Evolutionary conservation across 257 asterid species (phyloP), one percentile per base, ranked within the genome.

Genomic region (Rauvolfia tetraphylla): DNA sequence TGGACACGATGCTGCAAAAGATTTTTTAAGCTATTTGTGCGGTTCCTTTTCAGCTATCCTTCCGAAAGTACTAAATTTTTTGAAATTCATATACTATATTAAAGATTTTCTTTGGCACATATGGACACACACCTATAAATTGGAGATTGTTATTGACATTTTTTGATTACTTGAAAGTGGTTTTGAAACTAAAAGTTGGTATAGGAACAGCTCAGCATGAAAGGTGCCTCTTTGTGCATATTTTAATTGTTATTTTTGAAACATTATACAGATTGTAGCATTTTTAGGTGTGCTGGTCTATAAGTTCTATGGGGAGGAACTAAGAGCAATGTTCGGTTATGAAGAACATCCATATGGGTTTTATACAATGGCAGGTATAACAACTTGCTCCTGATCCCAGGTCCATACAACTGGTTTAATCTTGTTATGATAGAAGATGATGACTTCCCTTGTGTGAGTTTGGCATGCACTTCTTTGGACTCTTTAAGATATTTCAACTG

Each of bases 281-380:
- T 88, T 86, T 84, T 88, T 95, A 84, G 99, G 98, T 65, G 87
- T 93, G 84, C 92, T 95, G 87, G 96, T 91, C 81, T 95, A 95
- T 86, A 95, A 91, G 82, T 91, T 90, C 82, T 95, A 95, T 58
- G 99, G 98, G 70, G 97, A 90, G 77, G 99, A 95, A 85, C 91
- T 95, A 31, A 86, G 97, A 87, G 98, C 93, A 85, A 95, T 95
- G 98, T 95, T 95, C 81, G 99, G 99, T 79, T 95, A 93, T 80
- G 96, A 86, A 80, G 97, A 93, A 87, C 99, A 95, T 84, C 99
- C 99, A 0, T 95, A 95, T 70, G 99, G 99, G 25, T 95, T 95
- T 86, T 95, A 95, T 85, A 88, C 88, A 42, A 93, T 95, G 98
- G 99, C 97, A 76, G 98, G 99, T 95, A 86, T 78, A 67, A 36